phyloP scores from a whole-genome alignment of 169 alveolate species.

The Plasmodium adleri region DNA sequence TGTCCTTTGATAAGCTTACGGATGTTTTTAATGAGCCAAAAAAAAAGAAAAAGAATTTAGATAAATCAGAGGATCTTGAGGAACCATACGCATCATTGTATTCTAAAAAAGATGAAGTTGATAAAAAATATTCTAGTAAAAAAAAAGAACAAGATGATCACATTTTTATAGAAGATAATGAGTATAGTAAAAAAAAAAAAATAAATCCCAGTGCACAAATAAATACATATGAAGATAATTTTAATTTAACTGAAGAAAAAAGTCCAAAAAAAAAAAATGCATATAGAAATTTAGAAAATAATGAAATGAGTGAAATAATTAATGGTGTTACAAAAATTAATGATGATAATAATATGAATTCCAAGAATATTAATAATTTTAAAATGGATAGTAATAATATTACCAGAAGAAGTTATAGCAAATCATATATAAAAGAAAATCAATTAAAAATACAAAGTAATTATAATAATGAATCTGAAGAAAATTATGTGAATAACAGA shows the following conservation, averaged over 20 bases:
- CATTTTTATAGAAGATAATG: background rate
- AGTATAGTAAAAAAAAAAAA: background rate
- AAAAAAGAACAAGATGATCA: background rate
- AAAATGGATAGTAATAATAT: background rate
- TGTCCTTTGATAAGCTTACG: constrained; percentile 20
- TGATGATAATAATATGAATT: background rate
- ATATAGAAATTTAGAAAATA: no score
- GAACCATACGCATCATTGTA: background rate
- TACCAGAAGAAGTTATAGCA: constrained; percentile 6
- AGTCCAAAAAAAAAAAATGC: no score
- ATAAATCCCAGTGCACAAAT: background rate
- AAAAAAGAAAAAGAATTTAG: constrained; percentile 8
- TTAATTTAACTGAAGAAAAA: background rate
- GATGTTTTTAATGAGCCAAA: constrained; percentile 1
- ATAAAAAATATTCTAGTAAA: background rate
- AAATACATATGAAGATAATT: background rate
- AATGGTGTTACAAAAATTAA: no score
- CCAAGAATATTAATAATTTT: background rate
- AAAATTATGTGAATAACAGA: no score
- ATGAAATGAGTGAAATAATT: background rate
- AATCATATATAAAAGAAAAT: background rate
- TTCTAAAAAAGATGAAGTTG: background rate
- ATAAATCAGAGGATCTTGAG: background rate
- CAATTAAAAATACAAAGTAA: no score
- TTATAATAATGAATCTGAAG: no score